Conservation (phyloP, 2,329 filamentous ascomycete species). For the Coniochaeta sp. region DNA sequence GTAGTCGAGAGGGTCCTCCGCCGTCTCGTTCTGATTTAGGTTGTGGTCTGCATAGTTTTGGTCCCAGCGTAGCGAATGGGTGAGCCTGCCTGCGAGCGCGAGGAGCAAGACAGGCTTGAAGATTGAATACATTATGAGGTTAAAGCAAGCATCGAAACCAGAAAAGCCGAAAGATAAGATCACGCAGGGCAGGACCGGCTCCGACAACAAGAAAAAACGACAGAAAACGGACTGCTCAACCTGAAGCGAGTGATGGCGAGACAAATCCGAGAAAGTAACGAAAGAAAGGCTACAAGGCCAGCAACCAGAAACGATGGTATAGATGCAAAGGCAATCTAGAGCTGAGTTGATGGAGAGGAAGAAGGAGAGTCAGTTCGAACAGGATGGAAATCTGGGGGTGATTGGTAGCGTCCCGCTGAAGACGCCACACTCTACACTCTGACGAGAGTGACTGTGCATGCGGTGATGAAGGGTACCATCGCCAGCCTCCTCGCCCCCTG, state of each 20-base stretch:
- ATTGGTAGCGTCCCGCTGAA: neutral
- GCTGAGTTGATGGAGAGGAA: neutral
- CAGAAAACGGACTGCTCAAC: conserved; percentile 2
- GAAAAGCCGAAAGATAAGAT: neutral
- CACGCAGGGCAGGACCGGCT: neutral
- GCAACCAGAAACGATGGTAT: conserved; percentile 1
- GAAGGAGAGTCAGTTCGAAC: neutral
- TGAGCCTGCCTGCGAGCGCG: neutral
- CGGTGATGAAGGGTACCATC: neutral
- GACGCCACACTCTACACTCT: neutral
- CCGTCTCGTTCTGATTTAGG: conserved; percentile 33
- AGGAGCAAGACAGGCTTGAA: conserved; percentile 1
- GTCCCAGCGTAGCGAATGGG: conserved; percentile 9
- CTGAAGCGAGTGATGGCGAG: conserved; percentile 1
- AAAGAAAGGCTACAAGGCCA: conserved; percentile 2
- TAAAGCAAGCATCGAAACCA: conserved; percentile 1
- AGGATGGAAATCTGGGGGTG: neutral
- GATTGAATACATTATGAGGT: conserved; percentile 2
- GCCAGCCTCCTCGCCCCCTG: neutral
- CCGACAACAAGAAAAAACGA: neutral
- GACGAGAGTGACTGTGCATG: too few species aligned
- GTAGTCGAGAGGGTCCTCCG: conserved; percentile 44
- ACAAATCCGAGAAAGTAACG: conserved; percentile 1
- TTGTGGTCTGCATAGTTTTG: conserved; percentile 11
- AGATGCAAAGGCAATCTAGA: neutral